A percentile compares a stretch with the other conserved stretches of the same genome.
Evolutionary conservation across 1,284 basidiomycete species (phyloP).

Genomic region (Pseudozyma thailandica): DNA sequence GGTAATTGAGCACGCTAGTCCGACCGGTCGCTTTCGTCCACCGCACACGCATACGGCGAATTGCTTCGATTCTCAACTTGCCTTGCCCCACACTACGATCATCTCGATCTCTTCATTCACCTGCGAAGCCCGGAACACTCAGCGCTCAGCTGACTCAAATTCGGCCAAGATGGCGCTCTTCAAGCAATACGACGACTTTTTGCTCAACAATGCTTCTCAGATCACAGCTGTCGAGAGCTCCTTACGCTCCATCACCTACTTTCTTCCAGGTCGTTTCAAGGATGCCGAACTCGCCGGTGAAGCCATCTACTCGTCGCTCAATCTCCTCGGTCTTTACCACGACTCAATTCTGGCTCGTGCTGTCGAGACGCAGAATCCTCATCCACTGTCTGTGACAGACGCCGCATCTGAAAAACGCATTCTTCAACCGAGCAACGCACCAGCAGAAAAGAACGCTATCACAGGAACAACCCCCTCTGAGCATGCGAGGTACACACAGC

Average conservation of each 20-base stretch:
- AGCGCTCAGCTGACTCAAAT: background rate
- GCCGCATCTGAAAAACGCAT: constrained; percentile 9
- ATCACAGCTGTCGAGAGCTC: constrained; percentile 86
- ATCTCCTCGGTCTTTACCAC: constrained; percentile 70
- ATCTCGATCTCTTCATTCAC: background rate
- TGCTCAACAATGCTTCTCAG: constrained; percentile 64
- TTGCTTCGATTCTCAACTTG: too few species aligned
- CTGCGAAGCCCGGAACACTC: too few species aligned
- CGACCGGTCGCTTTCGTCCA: too few species aligned
- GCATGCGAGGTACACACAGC: constrained; percentile 69
- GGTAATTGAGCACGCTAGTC: constrained; percentile 16
- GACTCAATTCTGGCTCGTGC: constrained; percentile 68
- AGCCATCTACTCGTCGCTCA: constrained; percentile 68
- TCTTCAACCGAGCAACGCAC: constrained; percentile 1
- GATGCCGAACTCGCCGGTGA: constrained; percentile 81
- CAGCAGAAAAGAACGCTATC: constrained; percentile 7
- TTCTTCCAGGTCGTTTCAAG: constrained; percentile 93
- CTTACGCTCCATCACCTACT: constrained; percentile 88
- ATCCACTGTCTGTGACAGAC: background rate
- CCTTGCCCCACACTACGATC: background rate
- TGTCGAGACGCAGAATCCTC: constrained; percentile 43
- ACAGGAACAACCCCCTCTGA: constrained; percentile 59
- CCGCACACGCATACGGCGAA: too few species aligned
- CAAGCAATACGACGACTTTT: constrained; percentile 63
- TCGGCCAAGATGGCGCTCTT: constrained; percentile 49